Evolutionary conservation across 2,329 filamentous ascomycete genomes (phyloP), one percentile per base, ranked within the genome.

Genomic region (Neospermospora avenae): DNA sequence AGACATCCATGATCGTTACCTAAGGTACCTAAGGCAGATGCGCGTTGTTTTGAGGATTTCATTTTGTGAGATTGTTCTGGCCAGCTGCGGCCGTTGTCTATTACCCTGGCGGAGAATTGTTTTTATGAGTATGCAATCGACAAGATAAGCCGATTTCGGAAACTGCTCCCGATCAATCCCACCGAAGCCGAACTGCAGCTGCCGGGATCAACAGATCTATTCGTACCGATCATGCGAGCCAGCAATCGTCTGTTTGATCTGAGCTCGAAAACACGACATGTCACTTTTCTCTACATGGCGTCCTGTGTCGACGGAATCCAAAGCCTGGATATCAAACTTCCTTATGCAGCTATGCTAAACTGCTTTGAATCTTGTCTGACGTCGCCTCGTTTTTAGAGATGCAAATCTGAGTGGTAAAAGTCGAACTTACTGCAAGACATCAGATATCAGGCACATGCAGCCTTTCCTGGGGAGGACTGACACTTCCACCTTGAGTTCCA

Each of bases 1-100:
- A 54, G 39, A 34, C 22, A 54, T 48, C 51, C 22, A 54, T 48
- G 57, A 55, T 59, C 49, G 34, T n/a, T 49, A n/a, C n/a, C n/a
- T n/a, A n/a, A n/a, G n/a, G n/a, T n/a, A n/a, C n/a, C n/a, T n/a
- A n/a, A n/a, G n/a, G n/a, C n/a, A n/a, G n/a, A n/a, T n/a, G n/a
- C n/a, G n/a, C n/a, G n/a, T n/a, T n/a, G n/a, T n/a, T n/a, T n/a
- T n/a, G n/a, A n/a, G n/a, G n/a, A n/a, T n/a, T n/a, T n/a, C n/a
- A n/a, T n/a, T n/a, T n/a, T n/a, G n/a, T n/a, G n/a, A n/a, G n/a
- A n/a, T n/a, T n/a, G n/a, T n/a, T n/a, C n/a, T n/a, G n/a, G n/a
- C n/a, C n/a, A n/a, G n/a, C n/a, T n/a, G n/a, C n/a, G n/a, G n/a
- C n/a, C n/a, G n/a, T n/a, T n/a, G n/a, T n/a, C n/a, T n/a, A n/a